phyloP scores from a whole-genome alignment of 73 alveolate species.

The Paramecium caudatum region DNA sequence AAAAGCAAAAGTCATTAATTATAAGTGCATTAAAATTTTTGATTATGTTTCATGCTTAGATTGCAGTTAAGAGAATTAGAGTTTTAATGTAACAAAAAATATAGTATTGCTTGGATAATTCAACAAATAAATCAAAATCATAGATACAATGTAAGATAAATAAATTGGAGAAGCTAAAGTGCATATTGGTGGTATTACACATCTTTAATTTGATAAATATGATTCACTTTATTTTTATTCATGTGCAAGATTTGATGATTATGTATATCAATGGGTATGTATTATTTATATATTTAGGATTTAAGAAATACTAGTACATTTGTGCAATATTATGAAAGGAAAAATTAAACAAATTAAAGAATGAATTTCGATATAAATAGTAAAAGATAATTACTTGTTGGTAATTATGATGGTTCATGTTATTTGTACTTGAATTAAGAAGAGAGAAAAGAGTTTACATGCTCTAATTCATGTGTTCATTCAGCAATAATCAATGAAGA shows the following conservation, averaged over 20 bases:
- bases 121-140: not conserved
- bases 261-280: conserved; percentile 7
- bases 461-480: not conserved
- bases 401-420: conserved; percentile 44
- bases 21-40: conserved; percentile 1
- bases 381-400: not conserved
- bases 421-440: not conserved
- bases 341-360: conserved; percentile 16
- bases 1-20: not conserved
- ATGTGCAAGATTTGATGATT: conserved; percentile 54
- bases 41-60: conserved; percentile 35
- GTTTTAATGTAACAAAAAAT: not conserved
- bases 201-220: conserved; percentile 3
- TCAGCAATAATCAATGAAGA: not conserved
- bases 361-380: conserved; percentile 20
- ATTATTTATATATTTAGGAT: not conserved
- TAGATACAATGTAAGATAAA: not conserved
- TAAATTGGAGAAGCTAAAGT: not conserved
- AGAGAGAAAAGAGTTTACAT: not conserved
- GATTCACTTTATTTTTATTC: conserved; percentile 3
- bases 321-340: conserved; percentile 24
- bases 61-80: not conserved
- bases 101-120: not conserved
- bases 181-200: conserved; percentile 21
- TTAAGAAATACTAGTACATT: conserved; percentile 25